These are phyloP conservation scores for Carex parvula DNA, from an alignment of 176 grass and related monocot species.

Conservation along the genomic window DNA sequence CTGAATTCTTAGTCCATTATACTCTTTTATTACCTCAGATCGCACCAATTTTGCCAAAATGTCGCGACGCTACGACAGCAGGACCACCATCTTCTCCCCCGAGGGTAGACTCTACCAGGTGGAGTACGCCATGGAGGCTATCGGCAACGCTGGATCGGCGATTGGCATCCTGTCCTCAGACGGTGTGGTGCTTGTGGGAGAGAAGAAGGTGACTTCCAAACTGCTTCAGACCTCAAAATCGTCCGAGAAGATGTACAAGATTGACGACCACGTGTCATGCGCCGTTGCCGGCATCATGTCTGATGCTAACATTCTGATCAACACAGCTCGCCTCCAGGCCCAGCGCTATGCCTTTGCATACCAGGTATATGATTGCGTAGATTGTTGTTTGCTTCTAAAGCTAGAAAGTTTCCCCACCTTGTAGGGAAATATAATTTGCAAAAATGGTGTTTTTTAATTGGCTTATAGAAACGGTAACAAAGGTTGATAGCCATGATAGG, in stretches of 20 bases:
- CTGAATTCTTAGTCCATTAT: neutral
- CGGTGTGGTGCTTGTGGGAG: slow-evolving; percentile 77
- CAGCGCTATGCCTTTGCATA: slow-evolving; percentile 84
- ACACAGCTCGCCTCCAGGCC: slow-evolving; percentile 88
- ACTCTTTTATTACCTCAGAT: neutral
- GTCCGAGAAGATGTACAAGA: slow-evolving; percentile 97
- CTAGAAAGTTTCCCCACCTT: neutral
- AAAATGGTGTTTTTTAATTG: neutral
- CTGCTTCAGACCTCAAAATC: slow-evolving; percentile 87
- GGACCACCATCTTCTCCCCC: slow-evolving; percentile 94
- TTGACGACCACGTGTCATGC: slow-evolving; percentile 87
- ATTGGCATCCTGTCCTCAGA: slow-evolving; percentile 62
- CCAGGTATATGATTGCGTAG: slow-evolving; percentile 29
- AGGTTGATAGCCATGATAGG: neutral
- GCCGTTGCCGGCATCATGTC: slow-evolving; percentile 95
- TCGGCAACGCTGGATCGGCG: slow-evolving; percentile 82
- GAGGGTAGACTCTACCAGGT: slow-evolving; percentile 92
- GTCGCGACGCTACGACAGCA: slow-evolving; percentile 95
- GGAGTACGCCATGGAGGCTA: slow-evolving; percentile 98
- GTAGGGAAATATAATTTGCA: neutral
- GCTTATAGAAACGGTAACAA: neutral
- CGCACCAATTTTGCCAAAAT: slow-evolving; percentile 30
- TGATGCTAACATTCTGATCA: slow-evolving; percentile 92
- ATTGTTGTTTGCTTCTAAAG: neutral
- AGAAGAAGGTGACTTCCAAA: slow-evolving; percentile 97